Conservation (phyloP, 2,329 filamentous ascomycete genomes). For the Boeremia lycopersici region DNA sequence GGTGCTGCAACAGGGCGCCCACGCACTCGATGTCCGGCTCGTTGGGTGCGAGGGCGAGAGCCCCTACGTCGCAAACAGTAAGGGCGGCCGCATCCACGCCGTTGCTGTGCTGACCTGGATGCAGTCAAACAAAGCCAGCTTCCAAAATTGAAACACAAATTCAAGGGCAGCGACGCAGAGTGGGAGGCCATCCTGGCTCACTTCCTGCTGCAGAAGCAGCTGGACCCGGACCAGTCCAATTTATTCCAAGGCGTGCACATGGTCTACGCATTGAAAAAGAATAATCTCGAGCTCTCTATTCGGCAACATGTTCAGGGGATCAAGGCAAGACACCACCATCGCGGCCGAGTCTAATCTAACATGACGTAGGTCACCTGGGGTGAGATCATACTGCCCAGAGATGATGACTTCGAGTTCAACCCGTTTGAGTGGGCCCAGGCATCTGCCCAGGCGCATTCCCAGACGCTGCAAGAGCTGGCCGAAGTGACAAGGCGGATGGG, state of each 20-base stretch:
- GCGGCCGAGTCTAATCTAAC: constrained; percentile 23
- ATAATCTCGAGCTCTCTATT: constrained; percentile 65
- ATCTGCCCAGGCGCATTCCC: constrained; percentile 58
- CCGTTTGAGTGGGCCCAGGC: constrained; percentile 73
- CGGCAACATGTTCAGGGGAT: constrained; percentile 68
- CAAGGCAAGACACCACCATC: constrained; percentile 58
- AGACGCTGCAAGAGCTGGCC: constrained; percentile 53
- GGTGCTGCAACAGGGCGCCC: constrained; percentile 58
- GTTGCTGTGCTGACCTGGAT: constrained; percentile 32
- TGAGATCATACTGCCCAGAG: constrained; percentile 62
- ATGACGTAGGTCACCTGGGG: constrained; percentile 63
- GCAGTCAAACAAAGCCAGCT: constrained; percentile 44
- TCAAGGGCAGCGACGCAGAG: constrained; percentile 56
- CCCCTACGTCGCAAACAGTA: constrained; percentile 64
- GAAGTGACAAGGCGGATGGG: constrained; percentile 51
- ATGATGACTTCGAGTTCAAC: constrained; percentile 65
- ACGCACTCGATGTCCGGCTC: constrained; percentile 66
- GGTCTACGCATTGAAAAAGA: constrained; percentile 62
- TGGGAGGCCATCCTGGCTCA: constrained; percentile 68
- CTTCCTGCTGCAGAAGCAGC: constrained; percentile 57
- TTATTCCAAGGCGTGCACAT: constrained; percentile 61
- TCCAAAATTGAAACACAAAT: constrained; percentile 38
- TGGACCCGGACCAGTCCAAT: constrained; percentile 52
- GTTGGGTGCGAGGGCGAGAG: constrained; percentile 70
- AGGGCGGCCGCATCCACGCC: constrained; percentile 44